These are phyloP conservation scores for Sophora flavescens DNA, from an alignment of 306 rosid genomes.

Conservation along the genomic window DNA sequence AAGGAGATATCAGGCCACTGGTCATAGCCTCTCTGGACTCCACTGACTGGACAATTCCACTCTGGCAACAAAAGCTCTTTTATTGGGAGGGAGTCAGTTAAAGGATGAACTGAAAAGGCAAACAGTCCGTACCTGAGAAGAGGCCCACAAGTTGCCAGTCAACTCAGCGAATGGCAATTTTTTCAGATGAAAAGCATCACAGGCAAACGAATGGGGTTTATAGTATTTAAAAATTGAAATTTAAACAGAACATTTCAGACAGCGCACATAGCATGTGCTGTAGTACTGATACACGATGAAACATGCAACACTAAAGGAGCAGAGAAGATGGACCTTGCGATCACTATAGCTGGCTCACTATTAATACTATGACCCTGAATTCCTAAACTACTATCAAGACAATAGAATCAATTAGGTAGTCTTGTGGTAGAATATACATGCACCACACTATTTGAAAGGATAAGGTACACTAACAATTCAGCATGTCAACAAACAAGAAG, in stretches of 20 bases:
- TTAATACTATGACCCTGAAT: constrained; percentile 7
- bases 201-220: not conserved
- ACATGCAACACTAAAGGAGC: not conserved
- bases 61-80: not conserved
- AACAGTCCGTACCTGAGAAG: not conserved
- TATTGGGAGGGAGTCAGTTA: not conserved
- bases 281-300: not conserved
- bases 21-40: constrained; percentile 10
- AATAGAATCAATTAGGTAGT: not conserved
- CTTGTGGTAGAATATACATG: not conserved
- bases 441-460: not conserved
- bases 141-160: not conserved
- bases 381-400: not conserved
- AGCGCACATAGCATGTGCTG: not conserved
- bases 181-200: not conserved
- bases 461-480: constrained; percentile 5
- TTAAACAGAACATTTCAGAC: not conserved
- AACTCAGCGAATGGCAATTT: constrained; percentile 15
- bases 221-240: not conserved
- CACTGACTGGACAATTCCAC: constrained; percentile 1
- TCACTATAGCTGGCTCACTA: not conserved
- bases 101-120: not conserved
- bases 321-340: constrained; percentile 24
- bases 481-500: not conserved
- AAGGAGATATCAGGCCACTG: constrained; percentile 5